phyloP scores from a whole-genome alignment of 2,329 filamentous ascomycete genomes.

The Mollisiaceae sp. region DNA sequence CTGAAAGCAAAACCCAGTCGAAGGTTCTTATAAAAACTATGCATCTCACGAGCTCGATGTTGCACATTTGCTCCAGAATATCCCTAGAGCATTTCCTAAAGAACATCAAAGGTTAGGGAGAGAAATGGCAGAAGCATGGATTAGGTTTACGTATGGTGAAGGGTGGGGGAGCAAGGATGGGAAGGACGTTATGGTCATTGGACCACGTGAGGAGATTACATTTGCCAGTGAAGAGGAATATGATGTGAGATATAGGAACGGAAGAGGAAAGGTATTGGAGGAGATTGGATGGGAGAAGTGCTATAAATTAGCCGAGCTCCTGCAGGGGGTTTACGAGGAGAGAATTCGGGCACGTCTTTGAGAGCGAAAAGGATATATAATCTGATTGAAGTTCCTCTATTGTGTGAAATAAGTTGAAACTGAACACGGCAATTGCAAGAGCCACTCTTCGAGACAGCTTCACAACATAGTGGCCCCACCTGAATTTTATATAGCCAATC shows the following conservation, averaged over 20 bases:
- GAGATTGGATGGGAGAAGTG: slow-evolving; percentile 27
- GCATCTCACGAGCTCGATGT: slow-evolving; percentile 31
- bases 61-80: slow-evolving; percentile 24
- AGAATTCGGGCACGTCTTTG: not conserved
- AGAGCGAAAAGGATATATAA: not conserved
- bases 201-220: slow-evolving; percentile 20
- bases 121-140: slow-evolving; percentile 22
- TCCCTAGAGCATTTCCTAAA: not conserved
- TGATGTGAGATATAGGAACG: slow-evolving; percentile 18
- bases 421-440: no score
- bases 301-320: slow-evolving; percentile 27
- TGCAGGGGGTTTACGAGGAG: slow-evolving; percentile 26
- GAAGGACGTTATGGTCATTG: slow-evolving; percentile 21
- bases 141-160: slow-evolving; percentile 21
- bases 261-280: slow-evolving; percentile 21
- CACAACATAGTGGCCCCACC: no score
- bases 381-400: no score
- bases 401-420: no score
- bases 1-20: slow-evolving; percentile 23
- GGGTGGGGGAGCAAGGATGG: slow-evolving; percentile 12
- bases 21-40: slow-evolving; percentile 14
- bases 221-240: slow-evolving; percentile 8
- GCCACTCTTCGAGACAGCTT: no score
- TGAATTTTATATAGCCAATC: no score
- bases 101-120: slow-evolving; percentile 15